phyloP scores from a whole-genome alignment of 2,329 filamentous ascomycete species.

The Graphilbum fragrans region DNA sequence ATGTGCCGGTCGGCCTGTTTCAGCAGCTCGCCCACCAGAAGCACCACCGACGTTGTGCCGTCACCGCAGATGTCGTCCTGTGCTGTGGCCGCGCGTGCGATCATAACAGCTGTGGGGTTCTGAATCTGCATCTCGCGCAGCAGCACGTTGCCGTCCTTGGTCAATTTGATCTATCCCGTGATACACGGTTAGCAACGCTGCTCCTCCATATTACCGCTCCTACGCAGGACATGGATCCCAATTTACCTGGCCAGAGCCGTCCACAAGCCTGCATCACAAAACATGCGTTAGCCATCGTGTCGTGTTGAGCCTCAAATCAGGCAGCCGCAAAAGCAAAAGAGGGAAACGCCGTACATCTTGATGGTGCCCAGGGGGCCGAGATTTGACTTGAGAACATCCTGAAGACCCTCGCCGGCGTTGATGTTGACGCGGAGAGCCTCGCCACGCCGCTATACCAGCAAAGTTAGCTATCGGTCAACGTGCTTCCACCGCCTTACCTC shows the following conservation, averaged over 20 bases:
- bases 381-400: conserved; percentile 94
- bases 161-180: conserved; percentile 73
- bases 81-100: conserved; percentile 75
- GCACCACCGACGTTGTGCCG: conserved; percentile 90
- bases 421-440: conserved; percentile 98
- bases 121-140: conserved; percentile 83
- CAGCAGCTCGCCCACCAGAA: conserved; percentile 89
- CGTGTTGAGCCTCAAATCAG: conserved; percentile 8
- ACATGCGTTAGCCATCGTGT: background rate
- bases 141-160: conserved; percentile 92
- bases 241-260: conserved; percentile 44
- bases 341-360: conserved; percentile 57
- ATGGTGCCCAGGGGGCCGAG: conserved; percentile 86
- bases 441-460: conserved; percentile 62
- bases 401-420: conserved; percentile 81
- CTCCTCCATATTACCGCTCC: too few relatives aligned
- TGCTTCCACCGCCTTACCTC: background rate
- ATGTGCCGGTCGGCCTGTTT: conserved; percentile 98
- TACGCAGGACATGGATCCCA: too few relatives aligned
- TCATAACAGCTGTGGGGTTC: conserved; percentile 90
- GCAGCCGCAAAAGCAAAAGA: background rate
- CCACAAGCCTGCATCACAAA: conserved; percentile 41
- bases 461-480: conserved; percentile 14
- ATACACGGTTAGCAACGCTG: too few relatives aligned
- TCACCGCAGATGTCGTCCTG: conserved; percentile 98